Evolutionary conservation across 225 moss, liverwort and hornwort genomes (phyloP), one percentile per base, ranked within the genome.

Genomic region (Anthoceros angustus): DNA sequence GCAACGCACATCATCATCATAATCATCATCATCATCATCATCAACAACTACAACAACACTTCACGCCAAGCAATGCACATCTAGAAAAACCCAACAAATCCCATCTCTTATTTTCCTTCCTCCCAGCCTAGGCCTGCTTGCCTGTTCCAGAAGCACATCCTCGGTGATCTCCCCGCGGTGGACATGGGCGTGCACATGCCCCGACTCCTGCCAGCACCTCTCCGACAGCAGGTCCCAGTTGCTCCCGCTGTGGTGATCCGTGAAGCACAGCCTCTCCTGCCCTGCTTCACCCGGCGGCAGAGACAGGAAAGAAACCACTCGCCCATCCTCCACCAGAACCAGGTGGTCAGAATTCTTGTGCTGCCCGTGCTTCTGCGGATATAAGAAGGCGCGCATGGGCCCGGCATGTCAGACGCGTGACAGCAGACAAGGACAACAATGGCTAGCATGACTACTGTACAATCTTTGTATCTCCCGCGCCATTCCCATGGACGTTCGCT

Each of bases 111-210:
- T n/a, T n/a, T 11, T 46, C 11, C 16, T 11, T 16, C 11, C 45
- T 46, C 12, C 12, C 16, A 16, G 45, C 2, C 16, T 46, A 16
- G 12, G 1, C 16, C 12, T 16, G 24, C 9, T 7, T 9, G 74
- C 84, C 60, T 84, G 81, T 67, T 84, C 81, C 0, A 84, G 74
- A 25, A 84, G 78, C 39, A 84, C 72, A 71, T 84, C 81, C 41
- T 81, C 62, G 0, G 72, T 80, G 46, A 69, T 68, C 66, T 79
- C 84, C 55, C 81, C 77, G 9, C 74, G 66, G 72, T 79, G 84
- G 14, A 84, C 71, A 66, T 84, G 84, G 18, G 78, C 84, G 63
- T 81, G 78, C 18, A 84, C 76, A 23, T 84, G 84, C 25, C 72
- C 70, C 25, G 70, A 39, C 14, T 84, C 77, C 76, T 81, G 74